Percentiles rank a stretch among this genome's conserved stretches.
These are phyloP conservation scores for Phylloboletellus chloephorus DNA, from an alignment of 1,284 basidiomycete genomes.

Conservation along the genomic window DNA sequence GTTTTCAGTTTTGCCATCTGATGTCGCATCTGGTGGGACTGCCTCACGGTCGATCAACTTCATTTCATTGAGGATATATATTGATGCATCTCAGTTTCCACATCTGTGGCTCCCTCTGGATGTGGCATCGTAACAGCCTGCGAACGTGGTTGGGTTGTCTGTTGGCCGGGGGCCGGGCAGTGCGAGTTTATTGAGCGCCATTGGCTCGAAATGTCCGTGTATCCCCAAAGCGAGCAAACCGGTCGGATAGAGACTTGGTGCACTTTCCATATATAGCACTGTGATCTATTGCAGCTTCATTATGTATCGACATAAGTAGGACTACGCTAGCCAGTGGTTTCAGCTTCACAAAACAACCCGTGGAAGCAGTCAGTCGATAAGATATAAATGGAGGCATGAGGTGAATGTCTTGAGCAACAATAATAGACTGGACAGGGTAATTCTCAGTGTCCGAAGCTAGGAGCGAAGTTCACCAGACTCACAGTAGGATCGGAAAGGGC, in stretches of 20 bases:
- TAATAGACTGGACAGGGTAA: not conserved
- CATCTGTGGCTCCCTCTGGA: conserved; percentile 41
- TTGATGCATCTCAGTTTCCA: conserved; percentile 41
- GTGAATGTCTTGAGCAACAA: not conserved
- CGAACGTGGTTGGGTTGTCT: conserved; percentile 12
- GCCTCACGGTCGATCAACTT: conserved; percentile 17
- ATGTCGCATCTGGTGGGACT: conserved; percentile 8
- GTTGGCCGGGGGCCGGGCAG: conserved; percentile 14
- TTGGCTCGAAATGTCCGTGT: conserved; percentile 8
- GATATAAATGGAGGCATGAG: not conserved
- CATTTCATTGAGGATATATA: conserved; percentile 26
- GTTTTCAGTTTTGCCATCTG: conserved; percentile 18
- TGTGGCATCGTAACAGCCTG: too few species aligned
- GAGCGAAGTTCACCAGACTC: not conserved
- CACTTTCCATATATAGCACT: too few species aligned
- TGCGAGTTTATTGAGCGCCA: conserved; percentile 18
- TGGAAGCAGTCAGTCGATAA: too few species aligned
- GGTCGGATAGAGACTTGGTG: too few species aligned
- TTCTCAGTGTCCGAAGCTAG: not conserved
- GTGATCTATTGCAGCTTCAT: too few species aligned
- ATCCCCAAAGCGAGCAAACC: too few species aligned
- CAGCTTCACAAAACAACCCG: too few species aligned
- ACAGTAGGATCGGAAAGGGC: not conserved
- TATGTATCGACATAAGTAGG: too few species aligned
- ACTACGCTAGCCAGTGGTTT: too few species aligned